Evolutionary conservation across 2,329 filamentous ascomycete species (phyloP), one percentile per base, ranked within the genome.

Genomic region (Sporothrix humicola): DNA sequence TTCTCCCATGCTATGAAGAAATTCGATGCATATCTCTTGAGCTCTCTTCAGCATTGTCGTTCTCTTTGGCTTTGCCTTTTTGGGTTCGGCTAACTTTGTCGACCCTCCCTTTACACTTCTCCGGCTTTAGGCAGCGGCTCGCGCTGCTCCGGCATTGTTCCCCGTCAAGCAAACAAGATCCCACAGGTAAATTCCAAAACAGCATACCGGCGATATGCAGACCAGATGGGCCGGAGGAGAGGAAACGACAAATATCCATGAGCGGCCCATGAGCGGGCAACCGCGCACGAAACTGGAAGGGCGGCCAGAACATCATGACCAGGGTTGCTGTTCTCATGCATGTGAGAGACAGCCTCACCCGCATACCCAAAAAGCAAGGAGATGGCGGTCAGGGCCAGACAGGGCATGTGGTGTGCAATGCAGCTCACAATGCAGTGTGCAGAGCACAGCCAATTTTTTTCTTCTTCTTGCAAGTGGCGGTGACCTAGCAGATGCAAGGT

Each of bases 141-240:
- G 37, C 37, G 50, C 31, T 70, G 50, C 68, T 48, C 68, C 68
- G 68, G 68, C 68, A 70, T 70, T 70, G 31, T n/a, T 54, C n/a
- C 69, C 20, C 69, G 46, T 26, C 42, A 52, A 71, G 69, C 54
- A 63, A 31, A 61, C 42, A n/a, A 63, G 15, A 58, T 58, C 44
- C 20, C 15, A 46, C 12, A 1, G 12, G 9, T 59, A 9, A 4
- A 31, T 23, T 59, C 13, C 9, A 52, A 42, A 63, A 42, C 54
- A 63, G 44, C 37, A 61, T 12, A 7, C 46, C 65, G 65, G 48
- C 65, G 65, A 68, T 68, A 52, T 5, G 26, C 46, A 44, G 58
- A n/a, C 52, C n/a, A 23, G n/a, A 42, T n/a, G 70, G 42, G 52
- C 9, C 4, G 42, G 54, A 52, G 4, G 44, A 42, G 20, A 42